Evolutionary conservation across 208 protist species (phyloP), one percentile per base, ranked within the genome.

Genomic region (Borovskyia barvae): DNA sequence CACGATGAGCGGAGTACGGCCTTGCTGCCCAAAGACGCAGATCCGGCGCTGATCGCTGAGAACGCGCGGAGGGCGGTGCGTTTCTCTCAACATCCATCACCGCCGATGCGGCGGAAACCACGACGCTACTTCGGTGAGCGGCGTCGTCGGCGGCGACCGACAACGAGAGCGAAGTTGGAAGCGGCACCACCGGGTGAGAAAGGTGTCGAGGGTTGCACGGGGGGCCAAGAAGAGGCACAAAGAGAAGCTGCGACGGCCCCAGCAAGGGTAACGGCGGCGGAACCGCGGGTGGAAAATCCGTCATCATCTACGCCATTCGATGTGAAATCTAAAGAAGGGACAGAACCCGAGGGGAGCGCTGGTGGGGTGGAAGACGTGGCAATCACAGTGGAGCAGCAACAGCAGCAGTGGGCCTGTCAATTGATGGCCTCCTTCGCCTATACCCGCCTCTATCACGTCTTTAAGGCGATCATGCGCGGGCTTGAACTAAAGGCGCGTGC

Each of bases 71-170:
- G 58, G 25, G 66, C 58, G 24, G 43, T 80, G 17, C 39, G 29
- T 42, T 80, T 80, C 37, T 42, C 74, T 7, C 68, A 72, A 49
- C 70, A 60, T 2, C 43, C 63, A 12, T 5, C 50, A 4, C 39
- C 47, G 20, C 20, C 37, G 30, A 11, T 17, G 26, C 48, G 36
- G 25, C 45, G 51, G 4, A 14, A 42, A 33, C 37, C 46, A 48
- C 46, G 49, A 24, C 68, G 51, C 37, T 75, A 72, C 33, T 65
- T 59, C 53, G 43, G 56, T 26, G 66, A 77, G 14, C 70, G 63
- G n/a, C 63, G 74, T 1, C 68, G 68, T 6, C 76, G 69, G 3
- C 63, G 62, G n/a, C 55, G 60, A 11, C 46, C 26, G 0, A 28
- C 6, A 11, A 15, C 25, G 6, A 37, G 25, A 4, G 26, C 52